Evolutionary conservation across 371 early-diverging fungal genomes (phyloP).

Genomic region (Actinomucor elegans): DNA sequence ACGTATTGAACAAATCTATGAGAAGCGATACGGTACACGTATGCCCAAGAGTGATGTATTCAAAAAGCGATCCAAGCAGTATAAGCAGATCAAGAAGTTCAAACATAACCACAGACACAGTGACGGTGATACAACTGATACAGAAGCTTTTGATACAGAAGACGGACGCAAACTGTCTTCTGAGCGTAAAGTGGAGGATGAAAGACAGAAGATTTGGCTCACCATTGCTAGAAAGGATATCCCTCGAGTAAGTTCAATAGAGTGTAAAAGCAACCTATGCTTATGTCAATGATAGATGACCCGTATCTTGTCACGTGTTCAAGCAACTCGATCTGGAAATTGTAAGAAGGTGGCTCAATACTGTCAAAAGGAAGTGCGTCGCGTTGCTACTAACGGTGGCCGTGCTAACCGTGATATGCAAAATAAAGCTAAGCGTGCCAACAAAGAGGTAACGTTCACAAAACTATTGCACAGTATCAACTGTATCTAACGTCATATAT

Average conservation of each 20-base stretch:
- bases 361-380: slow-evolving; percentile 58
- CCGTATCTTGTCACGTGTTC: slow-evolving; percentile 54
- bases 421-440: slow-evolving; percentile 44
- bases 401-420: slow-evolving; percentile 48
- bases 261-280: too few species aligned
- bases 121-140: slow-evolving; percentile 9
- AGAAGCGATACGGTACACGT: slow-evolving; percentile 38
- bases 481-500: too few species aligned
- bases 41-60: slow-evolving; percentile 17
- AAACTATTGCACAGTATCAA: too few species aligned
- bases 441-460: too few species aligned
- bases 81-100: not conserved
- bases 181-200: slow-evolving; percentile 29
- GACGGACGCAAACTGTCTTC: not conserved
- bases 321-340: slow-evolving; percentile 55
- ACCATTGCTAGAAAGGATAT: slow-evolving; percentile 50
- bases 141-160: not conserved
- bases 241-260: too few species aligned
- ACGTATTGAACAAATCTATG: slow-evolving; percentile 34
- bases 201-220: slow-evolving; percentile 40
- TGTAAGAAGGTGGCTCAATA: slow-evolving; percentile 62
- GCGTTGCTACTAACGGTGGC: slow-evolving; percentile 48
- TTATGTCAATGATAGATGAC: too few species aligned
- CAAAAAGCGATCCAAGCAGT: not conserved
- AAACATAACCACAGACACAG: not conserved